These are phyloP conservation scores for Agapanthus africanus DNA, from an alignment of 106 monocot genomes.

Conservation along the genomic window DNA sequence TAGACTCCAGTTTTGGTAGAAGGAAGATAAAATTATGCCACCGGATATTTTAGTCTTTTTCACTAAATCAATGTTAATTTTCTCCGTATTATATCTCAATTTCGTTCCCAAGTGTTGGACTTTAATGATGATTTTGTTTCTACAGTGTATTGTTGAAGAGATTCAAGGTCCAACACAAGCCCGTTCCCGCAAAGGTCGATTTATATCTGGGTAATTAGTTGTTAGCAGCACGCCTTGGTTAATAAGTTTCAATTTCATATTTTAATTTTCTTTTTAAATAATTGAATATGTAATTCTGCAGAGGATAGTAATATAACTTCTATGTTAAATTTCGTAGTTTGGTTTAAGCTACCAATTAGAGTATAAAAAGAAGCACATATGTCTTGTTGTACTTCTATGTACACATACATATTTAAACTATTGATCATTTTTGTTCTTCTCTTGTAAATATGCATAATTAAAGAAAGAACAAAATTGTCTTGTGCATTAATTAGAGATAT, in stretches of 20 bases:
- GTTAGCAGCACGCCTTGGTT: too few relatives aligned
- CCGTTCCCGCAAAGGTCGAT: slow-evolving; percentile 96
- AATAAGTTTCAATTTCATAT: too few relatives aligned
- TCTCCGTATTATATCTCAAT: background rate
- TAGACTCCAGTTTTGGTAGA: background rate
- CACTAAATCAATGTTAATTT: background rate
- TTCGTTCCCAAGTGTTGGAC: background rate
- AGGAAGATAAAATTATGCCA: background rate
- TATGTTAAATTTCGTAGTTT: background rate
- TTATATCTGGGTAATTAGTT: slow-evolving; percentile 92
- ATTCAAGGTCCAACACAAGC: slow-evolving; percentile 87
- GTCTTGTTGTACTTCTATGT: background rate
- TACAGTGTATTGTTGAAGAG: slow-evolving; percentile 93
- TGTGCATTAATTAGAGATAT: background rate
- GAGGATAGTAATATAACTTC: background rate
- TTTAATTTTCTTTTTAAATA: background rate
- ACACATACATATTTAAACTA: background rate
- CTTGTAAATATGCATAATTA: background rate
- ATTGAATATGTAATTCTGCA: background rate
- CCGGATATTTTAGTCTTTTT: background rate
- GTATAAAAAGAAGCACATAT: background rate
- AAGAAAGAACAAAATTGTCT: background rate
- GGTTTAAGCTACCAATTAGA: background rate
- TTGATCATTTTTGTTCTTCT: background rate
- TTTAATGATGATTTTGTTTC: background rate